A percentile compares a stretch with the other conserved stretches of the same genome.
phyloP scores from a whole-genome alignment of 371 early-diverging fungal species.

The Zopfochytrium polystomum region DNA sequence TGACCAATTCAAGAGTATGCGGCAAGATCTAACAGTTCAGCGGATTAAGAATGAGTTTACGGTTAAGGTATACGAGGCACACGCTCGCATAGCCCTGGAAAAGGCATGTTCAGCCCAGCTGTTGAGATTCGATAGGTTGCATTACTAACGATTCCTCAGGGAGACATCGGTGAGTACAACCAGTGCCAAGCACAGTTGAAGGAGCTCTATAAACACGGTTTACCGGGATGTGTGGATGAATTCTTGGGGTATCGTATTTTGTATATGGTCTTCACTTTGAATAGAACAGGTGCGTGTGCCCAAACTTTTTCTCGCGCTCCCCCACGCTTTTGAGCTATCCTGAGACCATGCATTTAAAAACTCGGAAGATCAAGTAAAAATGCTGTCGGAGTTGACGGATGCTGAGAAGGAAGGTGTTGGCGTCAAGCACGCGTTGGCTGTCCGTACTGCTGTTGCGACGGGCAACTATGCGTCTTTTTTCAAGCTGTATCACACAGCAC shows the following conservation, averaged over 20 bases:
- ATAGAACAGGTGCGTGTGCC: slow-evolving; percentile 62
- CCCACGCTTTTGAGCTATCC: too few species aligned
- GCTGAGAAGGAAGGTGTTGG: slow-evolving; percentile 55
- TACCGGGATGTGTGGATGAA: slow-evolving; percentile 66
- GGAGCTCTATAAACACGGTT: slow-evolving; percentile 67
- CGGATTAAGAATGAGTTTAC: slow-evolving; percentile 86
- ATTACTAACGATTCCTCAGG: slow-evolving; percentile 38
- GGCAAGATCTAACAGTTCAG: slow-evolving; percentile 96
- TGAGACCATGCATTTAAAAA: background rate
- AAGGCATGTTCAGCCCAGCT: slow-evolving; percentile 51
- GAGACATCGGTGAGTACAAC: slow-evolving; percentile 94
- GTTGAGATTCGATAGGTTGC: background rate
- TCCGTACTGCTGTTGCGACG: slow-evolving; percentile 71
- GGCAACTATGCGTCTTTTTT: slow-evolving; percentile 84
- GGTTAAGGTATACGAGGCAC: slow-evolving; percentile 88
- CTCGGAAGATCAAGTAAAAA: slow-evolving; percentile 67
- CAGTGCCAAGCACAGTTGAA: slow-evolving; percentile 93
- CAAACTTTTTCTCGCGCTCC: slow-evolving; percentile 5
- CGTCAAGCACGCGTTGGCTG: slow-evolving; percentile 77
- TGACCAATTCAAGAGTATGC: slow-evolving; percentile 91
- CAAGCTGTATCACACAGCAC: slow-evolving; percentile 67
- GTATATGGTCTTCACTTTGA: slow-evolving; percentile 83
- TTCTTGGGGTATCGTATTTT: slow-evolving; percentile 86
- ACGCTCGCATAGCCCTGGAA: slow-evolving; percentile 91
- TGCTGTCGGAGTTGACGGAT: slow-evolving; percentile 61